These are phyloP conservation scores for Carpinus fangiana DNA, from an alignment of 306 rosid genomes.

Conservation along the genomic window DNA sequence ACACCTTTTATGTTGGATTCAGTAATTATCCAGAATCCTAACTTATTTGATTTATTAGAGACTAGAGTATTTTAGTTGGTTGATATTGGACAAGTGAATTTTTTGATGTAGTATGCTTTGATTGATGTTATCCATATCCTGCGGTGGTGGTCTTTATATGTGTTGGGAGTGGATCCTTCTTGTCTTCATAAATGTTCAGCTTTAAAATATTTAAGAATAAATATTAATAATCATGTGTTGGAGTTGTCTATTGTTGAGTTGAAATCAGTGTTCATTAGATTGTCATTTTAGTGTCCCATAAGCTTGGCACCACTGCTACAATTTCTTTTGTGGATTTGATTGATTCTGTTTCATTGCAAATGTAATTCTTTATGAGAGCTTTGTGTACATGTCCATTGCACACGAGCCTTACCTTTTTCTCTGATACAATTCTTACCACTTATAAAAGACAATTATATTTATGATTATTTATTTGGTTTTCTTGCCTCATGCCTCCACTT, in stretches of 20 bases:
- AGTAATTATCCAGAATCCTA: slow-evolving; percentile 2
- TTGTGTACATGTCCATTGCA: background rate
- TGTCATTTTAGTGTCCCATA: background rate
- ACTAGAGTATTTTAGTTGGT: too few species aligned
- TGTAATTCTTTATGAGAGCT: background rate
- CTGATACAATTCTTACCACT: too few species aligned
- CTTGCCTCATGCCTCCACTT: slow-evolving; percentile 23
- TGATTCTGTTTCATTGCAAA: background rate
- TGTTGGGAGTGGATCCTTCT: too few species aligned
- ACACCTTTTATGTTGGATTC: background rate
- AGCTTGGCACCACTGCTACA: background rate
- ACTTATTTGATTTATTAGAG: too few species aligned
- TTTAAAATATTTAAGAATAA: background rate
- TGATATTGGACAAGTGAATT: too few species aligned
- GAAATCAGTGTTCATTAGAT: background rate
- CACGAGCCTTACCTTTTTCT: background rate
- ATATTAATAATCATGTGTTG: background rate
- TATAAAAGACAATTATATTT: background rate
- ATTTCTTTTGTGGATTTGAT: background rate
- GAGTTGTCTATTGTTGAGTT: background rate
- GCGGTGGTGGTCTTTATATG: too few species aligned
- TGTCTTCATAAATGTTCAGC: background rate
- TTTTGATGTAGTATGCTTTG: too few species aligned
- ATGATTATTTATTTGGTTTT: background rate
- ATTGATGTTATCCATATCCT: too few species aligned